Base-by-base conservation (phyloP, 2,329 filamentous ascomycete species). In the Chaetomium sp. region DNA sequence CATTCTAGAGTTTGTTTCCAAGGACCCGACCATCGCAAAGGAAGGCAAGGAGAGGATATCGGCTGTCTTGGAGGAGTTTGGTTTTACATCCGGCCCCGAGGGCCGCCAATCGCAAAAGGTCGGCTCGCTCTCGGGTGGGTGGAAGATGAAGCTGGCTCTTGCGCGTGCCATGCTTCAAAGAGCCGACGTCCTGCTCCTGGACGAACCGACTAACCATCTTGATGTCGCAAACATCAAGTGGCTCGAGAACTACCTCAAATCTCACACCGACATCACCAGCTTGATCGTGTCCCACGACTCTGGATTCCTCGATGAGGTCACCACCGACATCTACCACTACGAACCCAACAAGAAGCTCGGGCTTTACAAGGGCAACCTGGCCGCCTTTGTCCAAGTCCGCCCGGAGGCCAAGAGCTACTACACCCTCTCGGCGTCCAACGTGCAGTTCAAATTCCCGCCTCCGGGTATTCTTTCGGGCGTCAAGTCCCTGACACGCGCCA, bases 121-220 rank as follows among this genome's bases (percentile, higher is more conserved):
- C 57, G 94, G 94, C 64, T 96, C 92, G 19, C 76, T 99, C 38
- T 97, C 94, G 44, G 94, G 94, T 74, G 94, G 94, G 70, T 99
- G 94, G 94, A 97, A 97, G 82, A 99, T 99, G 94, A 99, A 99
- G 84, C 78, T 99, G 59, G 94, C 94, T 62, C 76, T 99, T 71
- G 94, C 94, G 52, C 85, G 94, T 67, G 94, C 94, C 61, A 97
- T 99, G 91, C 81, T 99, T 67, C 89, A 94, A 79, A 88, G 86
- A 68, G 92, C 94, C n/a, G 94, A 99, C 70, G 91, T 99, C 50
- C 81, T 99, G 56, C 79, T 99, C 51, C 84, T 99, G 56, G 94
- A 99, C 80, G 94, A 99, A 82, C 94, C 94, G 72, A 99, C 94
- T 66, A 99, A 99, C 78, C 94, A 99, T 75, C 79, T 99, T 70